Evolutionary conservation across 176 grass and related monocot genomes (phyloP).

Genomic region (Chloris gayana): DNA sequence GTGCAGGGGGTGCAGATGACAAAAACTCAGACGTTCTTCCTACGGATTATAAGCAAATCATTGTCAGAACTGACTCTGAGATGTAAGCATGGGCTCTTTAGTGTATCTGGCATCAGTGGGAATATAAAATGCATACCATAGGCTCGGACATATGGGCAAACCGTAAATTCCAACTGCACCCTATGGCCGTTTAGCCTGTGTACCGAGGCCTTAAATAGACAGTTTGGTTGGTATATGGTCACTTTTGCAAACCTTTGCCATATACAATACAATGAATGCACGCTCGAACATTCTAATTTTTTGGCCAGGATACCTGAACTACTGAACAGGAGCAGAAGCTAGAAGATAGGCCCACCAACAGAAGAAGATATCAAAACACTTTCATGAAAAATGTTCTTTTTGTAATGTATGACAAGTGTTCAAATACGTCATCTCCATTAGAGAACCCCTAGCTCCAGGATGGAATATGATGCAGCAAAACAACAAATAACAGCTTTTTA

Average conservation of each 20-base stretch:
- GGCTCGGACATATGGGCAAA: background rate
- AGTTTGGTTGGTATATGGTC: background rate
- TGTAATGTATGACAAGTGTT: constrained; percentile 4
- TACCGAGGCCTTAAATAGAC: background rate
- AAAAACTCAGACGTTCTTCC: constrained; percentile 29
- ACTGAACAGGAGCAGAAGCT: constrained; percentile 39
- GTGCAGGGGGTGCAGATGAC: constrained; percentile 25
- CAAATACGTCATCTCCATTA: constrained; percentile 39
- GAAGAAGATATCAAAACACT: constrained; percentile 34
- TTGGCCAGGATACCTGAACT: constrained; percentile 42
- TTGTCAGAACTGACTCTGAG: constrained; percentile 11
- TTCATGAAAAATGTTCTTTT: constrained; percentile 41
- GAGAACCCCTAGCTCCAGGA: constrained; percentile 37
- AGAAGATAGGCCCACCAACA: background rate
- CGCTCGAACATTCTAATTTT: constrained; percentile 16
- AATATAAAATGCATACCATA: background rate
- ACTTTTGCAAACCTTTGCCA: background rate
- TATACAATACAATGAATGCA: background rate
- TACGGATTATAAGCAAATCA: constrained; percentile 31
- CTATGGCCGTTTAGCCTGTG: background rate
- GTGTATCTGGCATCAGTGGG: background rate
- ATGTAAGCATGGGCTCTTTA: constrained; percentile 42
- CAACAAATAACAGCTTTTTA: constrained; percentile 28
- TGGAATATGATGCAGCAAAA: constrained; percentile 26
- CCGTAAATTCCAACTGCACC: too few species aligned